phyloP scores from a whole-genome alignment of 257 asterid genomes.

The Solanum sparsipilum region DNA sequence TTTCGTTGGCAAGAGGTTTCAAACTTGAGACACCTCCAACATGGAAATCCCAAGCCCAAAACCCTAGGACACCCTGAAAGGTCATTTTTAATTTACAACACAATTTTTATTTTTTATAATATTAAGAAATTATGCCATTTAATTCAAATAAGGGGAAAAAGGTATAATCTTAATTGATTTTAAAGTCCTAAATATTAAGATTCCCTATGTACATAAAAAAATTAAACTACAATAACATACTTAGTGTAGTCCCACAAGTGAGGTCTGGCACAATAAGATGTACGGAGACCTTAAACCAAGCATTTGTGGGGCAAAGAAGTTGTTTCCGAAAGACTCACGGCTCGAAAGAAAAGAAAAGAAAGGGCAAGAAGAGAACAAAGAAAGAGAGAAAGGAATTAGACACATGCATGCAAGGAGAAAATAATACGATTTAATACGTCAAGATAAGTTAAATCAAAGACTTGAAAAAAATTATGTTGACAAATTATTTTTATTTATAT shows the following conservation, averaged over 20 bases:
- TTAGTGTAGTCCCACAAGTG: not conserved
- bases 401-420: not conserved
- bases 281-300: not conserved
- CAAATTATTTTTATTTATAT: no score
- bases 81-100: not conserved
- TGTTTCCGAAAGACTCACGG: not conserved
- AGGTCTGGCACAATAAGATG: not conserved
- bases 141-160: not conserved
- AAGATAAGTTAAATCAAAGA: not conserved
- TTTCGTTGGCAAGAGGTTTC: not conserved
- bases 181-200: not conserved
- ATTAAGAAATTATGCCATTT: not conserved
- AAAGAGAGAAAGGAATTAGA: not conserved
- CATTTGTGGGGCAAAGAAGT: not conserved
- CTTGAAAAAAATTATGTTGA: not conserved
- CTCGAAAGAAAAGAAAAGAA: not conserved
- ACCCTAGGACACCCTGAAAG: not conserved
- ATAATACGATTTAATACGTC: not conserved
- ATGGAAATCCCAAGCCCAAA: not conserved
- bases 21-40: not conserved
- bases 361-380: not conserved
- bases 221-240: not conserved
- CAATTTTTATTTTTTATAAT: no score
- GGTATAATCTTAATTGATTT: not conserved
- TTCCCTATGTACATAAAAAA: not conserved